phyloP scores from a whole-genome alignment of 345 rosid species.

The Physaria fendleri region DNA sequence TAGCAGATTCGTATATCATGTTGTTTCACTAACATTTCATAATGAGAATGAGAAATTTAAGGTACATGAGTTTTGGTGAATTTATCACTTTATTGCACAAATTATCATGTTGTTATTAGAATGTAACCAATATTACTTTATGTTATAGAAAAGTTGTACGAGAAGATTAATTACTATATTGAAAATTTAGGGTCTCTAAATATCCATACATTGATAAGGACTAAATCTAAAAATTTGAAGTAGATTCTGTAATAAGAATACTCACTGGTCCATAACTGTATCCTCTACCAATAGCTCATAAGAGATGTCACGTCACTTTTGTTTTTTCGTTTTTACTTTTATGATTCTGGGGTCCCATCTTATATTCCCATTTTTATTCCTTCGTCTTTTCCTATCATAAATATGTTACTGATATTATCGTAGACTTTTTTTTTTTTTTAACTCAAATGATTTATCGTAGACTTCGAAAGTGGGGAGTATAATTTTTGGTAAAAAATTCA shows the following conservation, averaged over 20 bases:
- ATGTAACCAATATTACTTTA: too few species aligned
- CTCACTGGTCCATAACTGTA: conserved; percentile 29
- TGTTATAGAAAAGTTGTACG: too few species aligned
- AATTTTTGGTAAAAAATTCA: too few species aligned
- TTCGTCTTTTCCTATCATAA: neutral
- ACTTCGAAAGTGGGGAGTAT: too few species aligned
- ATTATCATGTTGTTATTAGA: too few species aligned
- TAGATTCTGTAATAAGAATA: conserved; percentile 27
- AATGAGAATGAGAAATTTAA: neutral
- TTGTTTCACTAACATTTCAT: neutral
- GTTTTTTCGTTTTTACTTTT: conserved; percentile 22
- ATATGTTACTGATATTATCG: too few species aligned
- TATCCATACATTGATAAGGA: conserved; percentile 21
- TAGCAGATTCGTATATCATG: neutral
- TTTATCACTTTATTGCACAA: too few species aligned
- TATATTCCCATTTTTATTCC: conserved; percentile 6
- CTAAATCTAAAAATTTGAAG: conserved; percentile 10
- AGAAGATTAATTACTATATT: neutral
- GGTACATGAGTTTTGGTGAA: too few species aligned
- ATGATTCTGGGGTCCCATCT: conserved; percentile 22
- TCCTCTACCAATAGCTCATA: conserved; percentile 23
- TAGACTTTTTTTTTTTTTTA: too few species aligned
- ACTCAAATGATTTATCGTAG: too few species aligned
- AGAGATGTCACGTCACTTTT: too few species aligned
- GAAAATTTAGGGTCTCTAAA: conserved; percentile 8